Evolutionary conservation across 192 early-diverging fungal species (phyloP).

Genomic region (Phycomyces nitens): DNA sequence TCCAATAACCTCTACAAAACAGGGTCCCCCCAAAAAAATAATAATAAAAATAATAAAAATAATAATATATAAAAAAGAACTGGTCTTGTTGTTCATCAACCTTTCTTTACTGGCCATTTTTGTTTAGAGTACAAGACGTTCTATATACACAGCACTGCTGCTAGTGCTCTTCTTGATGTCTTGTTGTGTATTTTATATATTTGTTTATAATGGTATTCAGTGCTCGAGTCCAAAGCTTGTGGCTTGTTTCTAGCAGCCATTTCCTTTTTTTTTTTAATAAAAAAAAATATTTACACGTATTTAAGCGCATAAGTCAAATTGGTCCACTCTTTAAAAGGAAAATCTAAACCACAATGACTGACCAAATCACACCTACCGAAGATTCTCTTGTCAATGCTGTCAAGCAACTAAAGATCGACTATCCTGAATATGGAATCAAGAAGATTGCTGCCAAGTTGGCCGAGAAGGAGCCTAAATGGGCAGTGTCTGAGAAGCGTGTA

Average conservation of each 20-base stretch:
- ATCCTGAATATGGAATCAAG: constrained; percentile 51
- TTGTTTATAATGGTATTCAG: no score
- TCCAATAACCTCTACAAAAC: not conserved
- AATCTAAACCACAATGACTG: constrained; percentile 1
- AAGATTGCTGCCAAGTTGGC: constrained; percentile 42
- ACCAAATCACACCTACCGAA: constrained; percentile 28
- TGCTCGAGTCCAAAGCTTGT: no score
- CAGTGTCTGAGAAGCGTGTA: constrained; percentile 59
- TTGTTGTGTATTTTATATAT: no score
- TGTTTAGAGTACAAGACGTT: no score
- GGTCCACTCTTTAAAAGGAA: not conserved
- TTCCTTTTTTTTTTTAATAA: no score
- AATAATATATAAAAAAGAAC: no score
- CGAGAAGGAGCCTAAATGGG: constrained; percentile 46
- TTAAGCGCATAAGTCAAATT: not conserved
- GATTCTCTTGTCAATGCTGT: constrained; percentile 37
- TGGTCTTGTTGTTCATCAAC: no score
- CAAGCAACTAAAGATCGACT: constrained; percentile 41
- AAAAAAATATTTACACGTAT: not conserved
- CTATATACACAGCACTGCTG: no score
- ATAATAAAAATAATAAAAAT: not conserved
- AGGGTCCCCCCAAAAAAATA: not conserved
- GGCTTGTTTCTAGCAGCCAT: no score
- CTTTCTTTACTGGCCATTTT: no score
- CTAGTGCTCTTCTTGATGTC: no score